Conservation (phyloP, 148 eudicot species). For the Vaccinium darrowii region DNA sequence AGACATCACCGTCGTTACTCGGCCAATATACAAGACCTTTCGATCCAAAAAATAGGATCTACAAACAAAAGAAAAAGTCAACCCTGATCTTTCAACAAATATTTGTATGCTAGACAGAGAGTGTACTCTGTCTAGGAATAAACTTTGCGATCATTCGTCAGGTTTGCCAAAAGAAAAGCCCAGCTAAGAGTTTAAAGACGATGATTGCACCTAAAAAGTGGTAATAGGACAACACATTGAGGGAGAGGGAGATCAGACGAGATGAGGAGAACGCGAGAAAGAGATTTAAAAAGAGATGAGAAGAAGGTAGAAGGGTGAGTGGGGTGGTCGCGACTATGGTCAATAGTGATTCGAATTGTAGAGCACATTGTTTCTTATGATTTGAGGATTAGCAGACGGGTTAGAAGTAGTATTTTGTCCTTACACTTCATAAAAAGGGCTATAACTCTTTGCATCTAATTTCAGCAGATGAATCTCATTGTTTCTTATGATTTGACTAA, state of each 20-base stretch:
- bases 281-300: background rate
- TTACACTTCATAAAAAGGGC: no score
- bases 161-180: background rate
- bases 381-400: background rate
- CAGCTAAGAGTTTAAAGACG: background rate
- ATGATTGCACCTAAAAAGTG: background rate
- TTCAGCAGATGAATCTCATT: no score
- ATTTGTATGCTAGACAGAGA: background rate
- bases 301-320: background rate
- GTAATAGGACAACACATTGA: background rate
- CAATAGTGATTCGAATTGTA: background rate
- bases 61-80: background rate
- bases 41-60: conserved; percentile 71
- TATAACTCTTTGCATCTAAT: no score
- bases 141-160: no score
- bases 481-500: no score
- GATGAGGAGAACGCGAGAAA: background rate
- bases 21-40: conserved; percentile 81
- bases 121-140: background rate
- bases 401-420: no score
- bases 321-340: background rate
- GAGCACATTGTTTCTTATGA: no score
- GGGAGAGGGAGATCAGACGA: background rate
- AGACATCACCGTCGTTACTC: conserved; percentile 74
- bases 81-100: background rate